Percentiles rank a stretch among this genome's conserved stretches.
Evolutionary conservation across 1,284 basidiomycete species (phyloP).

Genomic region (Earliella scabrosa): DNA sequence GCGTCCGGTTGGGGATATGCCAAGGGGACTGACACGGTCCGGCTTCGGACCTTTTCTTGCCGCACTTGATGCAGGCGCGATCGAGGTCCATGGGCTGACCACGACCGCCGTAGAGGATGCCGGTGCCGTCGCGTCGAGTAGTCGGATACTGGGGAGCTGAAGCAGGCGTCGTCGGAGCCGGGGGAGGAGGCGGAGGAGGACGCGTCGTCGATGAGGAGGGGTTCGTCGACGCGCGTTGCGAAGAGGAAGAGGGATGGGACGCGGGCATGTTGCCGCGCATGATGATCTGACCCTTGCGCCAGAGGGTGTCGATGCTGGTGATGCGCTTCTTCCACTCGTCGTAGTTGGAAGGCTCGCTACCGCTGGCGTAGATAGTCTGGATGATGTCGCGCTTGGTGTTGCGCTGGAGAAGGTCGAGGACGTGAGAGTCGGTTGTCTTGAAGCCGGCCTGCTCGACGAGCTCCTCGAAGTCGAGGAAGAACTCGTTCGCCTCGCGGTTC

Average conservation of each 20-base stretch:
- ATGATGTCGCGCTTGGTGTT: not conserved
- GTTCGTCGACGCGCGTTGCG: not conserved
- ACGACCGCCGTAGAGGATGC: constrained; percentile 7
- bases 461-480: constrained; percentile 9
- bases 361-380: not conserved
- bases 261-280: not conserved
- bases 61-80: constrained; percentile 12
- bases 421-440: not conserved
- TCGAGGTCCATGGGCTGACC: constrained; percentile 22
- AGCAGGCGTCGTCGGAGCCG: not conserved
- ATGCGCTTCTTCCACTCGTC: constrained; percentile 8
- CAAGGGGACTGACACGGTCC: constrained; percentile 1
- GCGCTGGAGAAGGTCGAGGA: constrained; percentile 6
- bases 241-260: not conserved
- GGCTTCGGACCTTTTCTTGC: not conserved
- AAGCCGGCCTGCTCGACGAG: not conserved
- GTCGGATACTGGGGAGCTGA: not conserved
- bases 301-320: not conserved
- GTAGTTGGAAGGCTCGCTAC: not conserved
- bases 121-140: constrained; percentile 3
- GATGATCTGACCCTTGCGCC: constrained; percentile 1
- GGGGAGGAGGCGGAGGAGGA: not conserved
- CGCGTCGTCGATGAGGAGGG: not conserved
- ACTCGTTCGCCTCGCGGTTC: not conserved
- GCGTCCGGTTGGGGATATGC: not conserved